These are phyloP conservation scores for Xanthoconium stramineum DNA, from an alignment of 768 basidiomycete genomes.

Conservation along the genomic window DNA sequence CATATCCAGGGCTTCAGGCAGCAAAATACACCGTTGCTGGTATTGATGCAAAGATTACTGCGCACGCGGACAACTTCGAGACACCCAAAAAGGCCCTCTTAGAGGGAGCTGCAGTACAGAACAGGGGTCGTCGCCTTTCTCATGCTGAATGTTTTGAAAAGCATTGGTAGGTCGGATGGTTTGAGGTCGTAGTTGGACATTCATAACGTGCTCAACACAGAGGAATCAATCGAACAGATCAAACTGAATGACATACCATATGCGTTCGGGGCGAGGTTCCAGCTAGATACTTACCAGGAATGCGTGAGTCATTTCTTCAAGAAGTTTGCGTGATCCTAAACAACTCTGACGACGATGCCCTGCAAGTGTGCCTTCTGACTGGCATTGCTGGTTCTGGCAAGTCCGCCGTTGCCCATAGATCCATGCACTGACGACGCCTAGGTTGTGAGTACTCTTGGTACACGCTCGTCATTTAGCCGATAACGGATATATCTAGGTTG, in stretches of 20 bases:
- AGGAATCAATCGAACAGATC: not conserved
- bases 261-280: not conserved
- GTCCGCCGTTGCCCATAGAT: no score
- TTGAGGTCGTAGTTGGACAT: no score
- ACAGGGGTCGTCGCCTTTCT: not conserved
- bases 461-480: not conserved
- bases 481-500: constrained; percentile 8
- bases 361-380: no score
- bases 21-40: no score
- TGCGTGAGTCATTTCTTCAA: not conserved
- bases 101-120: not conserved
- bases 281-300: not conserved
- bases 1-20: no score
- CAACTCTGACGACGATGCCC: not conserved
- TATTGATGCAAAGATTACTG: not conserved
- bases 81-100: not conserved
- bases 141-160: not conserved
- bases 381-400: no score
- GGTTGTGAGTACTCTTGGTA: constrained; percentile 48
- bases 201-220: no score
- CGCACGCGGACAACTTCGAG: not conserved
- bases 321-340: not conserved
- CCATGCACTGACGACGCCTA: constrained; percentile 55
- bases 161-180: not conserved
- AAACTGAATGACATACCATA: not conserved